Evolutionary conservation across 106 monocot species (phyloP).

Genomic region (Triglochin maritima): DNA sequence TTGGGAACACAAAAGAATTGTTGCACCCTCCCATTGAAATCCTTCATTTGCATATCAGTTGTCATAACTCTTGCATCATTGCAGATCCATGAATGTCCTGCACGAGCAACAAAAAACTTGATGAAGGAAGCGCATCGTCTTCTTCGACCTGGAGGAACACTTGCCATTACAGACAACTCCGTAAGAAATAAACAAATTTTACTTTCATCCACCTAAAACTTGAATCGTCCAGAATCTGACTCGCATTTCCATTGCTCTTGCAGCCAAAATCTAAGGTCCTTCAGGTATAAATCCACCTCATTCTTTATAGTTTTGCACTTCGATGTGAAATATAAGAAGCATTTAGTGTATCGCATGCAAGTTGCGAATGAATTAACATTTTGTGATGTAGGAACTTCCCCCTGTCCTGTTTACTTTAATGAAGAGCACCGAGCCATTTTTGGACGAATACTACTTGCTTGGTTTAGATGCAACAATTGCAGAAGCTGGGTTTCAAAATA

Average conservation of each 20-base stretch:
- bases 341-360: not conserved
- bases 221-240: not conserved
- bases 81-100: slow-evolving; percentile 81
- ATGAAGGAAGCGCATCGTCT: slow-evolving; percentile 60
- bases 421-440: slow-evolving; percentile 76
- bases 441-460: slow-evolving; percentile 72
- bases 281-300: slow-evolving; percentile 31
- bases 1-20: no score
- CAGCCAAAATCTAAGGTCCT: slow-evolving; percentile 86
- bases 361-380: not conserved
- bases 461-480: slow-evolving; percentile 55
- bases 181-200: slow-evolving; percentile 16
- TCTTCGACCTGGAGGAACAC: slow-evolving; percentile 62
- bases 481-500: slow-evolving; percentile 53
- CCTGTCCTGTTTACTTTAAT: slow-evolving; percentile 66
- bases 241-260: not conserved
- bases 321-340: not conserved
- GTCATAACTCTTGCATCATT: not conserved
- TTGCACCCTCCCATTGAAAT: no score
- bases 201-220: not conserved
- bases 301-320: not conserved
- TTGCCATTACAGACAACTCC: slow-evolving; percentile 72
- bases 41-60: no score
- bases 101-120: slow-evolving; percentile 39
- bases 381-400: slow-evolving; percentile 39